Percentiles rank a stretch among this genome's conserved stretches.
Conservation (phyloP, 1,284 basidiomycete genomes). For the Cutaneotrichosporon cavernicola region DNA sequence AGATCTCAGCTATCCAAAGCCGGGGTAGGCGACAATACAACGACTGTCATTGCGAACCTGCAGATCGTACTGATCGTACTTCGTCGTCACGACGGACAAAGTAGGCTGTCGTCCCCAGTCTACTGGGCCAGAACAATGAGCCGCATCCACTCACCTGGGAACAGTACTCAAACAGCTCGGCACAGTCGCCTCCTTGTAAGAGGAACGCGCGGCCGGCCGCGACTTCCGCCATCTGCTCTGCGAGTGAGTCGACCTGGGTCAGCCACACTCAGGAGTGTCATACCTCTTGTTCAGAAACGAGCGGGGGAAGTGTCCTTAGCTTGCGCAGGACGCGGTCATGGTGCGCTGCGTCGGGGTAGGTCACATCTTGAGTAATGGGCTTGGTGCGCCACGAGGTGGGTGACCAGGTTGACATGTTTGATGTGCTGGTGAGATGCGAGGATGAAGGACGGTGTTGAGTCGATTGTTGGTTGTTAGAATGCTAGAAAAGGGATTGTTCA, state of each 20-base stretch:
- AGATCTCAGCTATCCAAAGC: too few relatives aligned
- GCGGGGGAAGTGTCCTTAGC: slow-evolving; percentile 72
- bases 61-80: too few relatives aligned
- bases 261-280: slow-evolving; percentile 28
- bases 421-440: neutral
- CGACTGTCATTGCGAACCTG: too few relatives aligned
- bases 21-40: too few relatives aligned
- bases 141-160: slow-evolving; percentile 63
- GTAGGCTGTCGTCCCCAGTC: too few relatives aligned
- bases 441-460: neutral
- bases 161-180: slow-evolving; percentile 88
- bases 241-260: slow-evolving; percentile 76
- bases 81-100: too few relatives aligned
- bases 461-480: neutral
- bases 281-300: slow-evolving; percentile 87
- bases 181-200: slow-evolving; percentile 95
- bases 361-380: slow-evolving; percentile 63
- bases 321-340: slow-evolving; percentile 69
- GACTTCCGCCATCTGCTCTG: slow-evolving; percentile 73
- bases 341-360: slow-evolving; percentile 50
- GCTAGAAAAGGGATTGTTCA: too few relatives aligned
- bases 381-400: slow-evolving; percentile 65
- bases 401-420: slow-evolving; percentile 51
- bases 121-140: neutral
- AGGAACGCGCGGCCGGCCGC: slow-evolving; percentile 88